phyloP scores from a whole-genome alignment of 2,329 filamentous ascomycete genomes.

The Kalaharituber pfeilii region DNA sequence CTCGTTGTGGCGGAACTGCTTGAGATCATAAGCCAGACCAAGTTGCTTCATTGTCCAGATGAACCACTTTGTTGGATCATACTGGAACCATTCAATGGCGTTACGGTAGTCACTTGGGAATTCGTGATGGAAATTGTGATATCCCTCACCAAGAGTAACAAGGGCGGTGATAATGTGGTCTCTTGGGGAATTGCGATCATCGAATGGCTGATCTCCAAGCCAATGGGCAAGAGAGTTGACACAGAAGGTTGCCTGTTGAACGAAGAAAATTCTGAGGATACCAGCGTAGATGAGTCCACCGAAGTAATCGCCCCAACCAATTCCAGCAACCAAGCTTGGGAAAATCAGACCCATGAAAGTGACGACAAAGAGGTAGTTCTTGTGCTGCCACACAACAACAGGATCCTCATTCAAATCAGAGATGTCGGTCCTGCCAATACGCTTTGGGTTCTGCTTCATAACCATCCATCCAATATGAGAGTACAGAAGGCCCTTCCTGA shows the following conservation, averaged over 20 bases:
- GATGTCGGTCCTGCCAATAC: constrained; percentile 74
- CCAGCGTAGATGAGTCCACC: constrained; percentile 74
- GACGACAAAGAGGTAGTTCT: constrained; percentile 66
- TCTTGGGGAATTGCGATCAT: constrained; percentile 79
- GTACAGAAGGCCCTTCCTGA: constrained; percentile 73
- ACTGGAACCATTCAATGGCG: constrained; percentile 79
- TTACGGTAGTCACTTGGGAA: constrained; percentile 89
- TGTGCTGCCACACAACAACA: constrained; percentile 75
- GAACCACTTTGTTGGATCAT: constrained; percentile 79
- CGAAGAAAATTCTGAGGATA: constrained; percentile 73
- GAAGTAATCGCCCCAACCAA: constrained; percentile 63
- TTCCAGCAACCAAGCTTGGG: constrained; percentile 56
- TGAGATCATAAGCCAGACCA: constrained; percentile 69
- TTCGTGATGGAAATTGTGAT: constrained; percentile 93
- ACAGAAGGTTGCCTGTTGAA: constrained; percentile 84
- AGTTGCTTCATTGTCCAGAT: constrained; percentile 75
- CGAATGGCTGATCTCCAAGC: constrained; percentile 82
- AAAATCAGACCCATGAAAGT: constrained; percentile 60
- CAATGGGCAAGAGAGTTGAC: constrained; percentile 83
- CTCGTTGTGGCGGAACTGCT: constrained; percentile 81
- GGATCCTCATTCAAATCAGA: constrained; percentile 73
- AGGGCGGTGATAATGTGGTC: constrained; percentile 76
- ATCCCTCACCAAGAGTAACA: constrained; percentile 71
- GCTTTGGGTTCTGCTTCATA: constrained; percentile 83
- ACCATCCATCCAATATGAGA: constrained; percentile 81